These are phyloP conservation scores for Termitomyces sp. DNA, from an alignment of 768 basidiomycete species.

Conservation along the genomic window DNA sequence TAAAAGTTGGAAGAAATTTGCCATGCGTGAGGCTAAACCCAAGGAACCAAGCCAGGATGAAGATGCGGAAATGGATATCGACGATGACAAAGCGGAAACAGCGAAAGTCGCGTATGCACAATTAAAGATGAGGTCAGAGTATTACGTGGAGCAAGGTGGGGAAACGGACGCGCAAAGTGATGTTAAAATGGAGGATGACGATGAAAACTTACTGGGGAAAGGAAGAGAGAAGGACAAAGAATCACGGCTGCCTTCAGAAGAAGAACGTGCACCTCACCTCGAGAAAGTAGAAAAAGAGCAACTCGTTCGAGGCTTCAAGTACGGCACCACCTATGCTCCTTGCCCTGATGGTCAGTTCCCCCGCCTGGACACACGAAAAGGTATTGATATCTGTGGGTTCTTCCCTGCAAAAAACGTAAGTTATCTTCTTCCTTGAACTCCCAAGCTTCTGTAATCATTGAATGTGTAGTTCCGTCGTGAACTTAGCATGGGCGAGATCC, in stretches of 20 bases:
- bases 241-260: constrained; percentile 22
- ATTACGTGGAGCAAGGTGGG: constrained; percentile 45
- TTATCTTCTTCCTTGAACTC: background rate
- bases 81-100: constrained; percentile 28
- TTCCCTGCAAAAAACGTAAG: constrained; percentile 63
- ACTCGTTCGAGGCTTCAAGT: constrained; percentile 79
- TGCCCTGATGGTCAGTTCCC: constrained; percentile 84
- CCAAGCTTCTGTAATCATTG: background rate
- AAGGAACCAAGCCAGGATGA: constrained; percentile 24
- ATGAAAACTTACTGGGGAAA: constrained; percentile 21
- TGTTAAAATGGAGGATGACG: constrained; percentile 34
- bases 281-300: constrained; percentile 74
- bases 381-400: constrained; percentile 87
- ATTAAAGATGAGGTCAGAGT: constrained; percentile 49
- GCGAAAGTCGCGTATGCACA: constrained; percentile 33
- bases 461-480: constrained; percentile 71
- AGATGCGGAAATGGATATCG: constrained; percentile 22
- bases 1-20: constrained; percentile 78
- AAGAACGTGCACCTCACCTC: constrained; percentile 29
- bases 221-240: constrained; percentile 16
- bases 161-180: constrained; percentile 36
- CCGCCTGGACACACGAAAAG: constrained; percentile 67
- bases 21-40: constrained; percentile 25
- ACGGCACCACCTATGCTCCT: constrained; percentile 84
- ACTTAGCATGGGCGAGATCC: constrained; percentile 76